Evolutionary conservation across 805 yeast species (phyloP).

Genomic region (Candida verbasci): DNA sequence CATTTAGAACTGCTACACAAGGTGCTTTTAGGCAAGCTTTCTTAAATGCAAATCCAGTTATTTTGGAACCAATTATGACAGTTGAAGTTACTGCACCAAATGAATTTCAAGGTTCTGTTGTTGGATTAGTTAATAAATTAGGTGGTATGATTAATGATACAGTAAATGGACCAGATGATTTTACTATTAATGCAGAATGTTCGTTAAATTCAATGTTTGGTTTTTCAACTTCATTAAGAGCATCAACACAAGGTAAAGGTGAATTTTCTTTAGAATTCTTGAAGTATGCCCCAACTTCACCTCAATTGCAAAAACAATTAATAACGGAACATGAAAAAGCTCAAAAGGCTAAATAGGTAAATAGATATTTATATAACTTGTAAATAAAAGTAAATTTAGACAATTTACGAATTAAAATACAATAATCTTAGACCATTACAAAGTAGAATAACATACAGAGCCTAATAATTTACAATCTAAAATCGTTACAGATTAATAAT

Average conservation of each 20-base stretch:
- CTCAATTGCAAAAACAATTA: slow-evolving; percentile 85
- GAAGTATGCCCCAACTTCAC: slow-evolving; percentile 85
- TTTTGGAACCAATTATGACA: slow-evolving; percentile 94
- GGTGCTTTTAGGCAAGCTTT: slow-evolving; percentile 93
- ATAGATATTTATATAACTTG: slow-evolving; percentile 5
- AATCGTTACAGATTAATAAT: slow-evolving; percentile 1
- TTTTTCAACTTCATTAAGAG: slow-evolving; percentile 90
- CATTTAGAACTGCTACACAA: slow-evolving; percentile 89
- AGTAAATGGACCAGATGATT: slow-evolving; percentile 90
- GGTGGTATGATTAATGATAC: slow-evolving; percentile 92
- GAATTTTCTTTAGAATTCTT: slow-evolving; percentile 94
- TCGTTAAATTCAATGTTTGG: slow-evolving; percentile 97
- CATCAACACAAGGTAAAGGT: slow-evolving; percentile 98
- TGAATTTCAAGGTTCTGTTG: slow-evolving; percentile 93
- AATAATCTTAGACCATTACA: too few relatives aligned
- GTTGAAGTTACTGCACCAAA: slow-evolving; percentile 91
- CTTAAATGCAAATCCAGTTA: slow-evolving; percentile 75
- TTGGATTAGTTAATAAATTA: slow-evolving; percentile 86
- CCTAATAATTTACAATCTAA: too few relatives aligned
- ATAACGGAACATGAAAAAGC: slow-evolving; percentile 67
- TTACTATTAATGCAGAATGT: slow-evolving; percentile 90
- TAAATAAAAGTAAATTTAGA: slow-evolving; percentile 1
- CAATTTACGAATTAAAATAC: too few relatives aligned
- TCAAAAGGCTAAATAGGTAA: slow-evolving; percentile 13
- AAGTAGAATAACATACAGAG: too few relatives aligned